phyloP scores from a whole-genome alignment of 176 grass and related monocot genomes.

The Lolium multiflorum region DNA sequence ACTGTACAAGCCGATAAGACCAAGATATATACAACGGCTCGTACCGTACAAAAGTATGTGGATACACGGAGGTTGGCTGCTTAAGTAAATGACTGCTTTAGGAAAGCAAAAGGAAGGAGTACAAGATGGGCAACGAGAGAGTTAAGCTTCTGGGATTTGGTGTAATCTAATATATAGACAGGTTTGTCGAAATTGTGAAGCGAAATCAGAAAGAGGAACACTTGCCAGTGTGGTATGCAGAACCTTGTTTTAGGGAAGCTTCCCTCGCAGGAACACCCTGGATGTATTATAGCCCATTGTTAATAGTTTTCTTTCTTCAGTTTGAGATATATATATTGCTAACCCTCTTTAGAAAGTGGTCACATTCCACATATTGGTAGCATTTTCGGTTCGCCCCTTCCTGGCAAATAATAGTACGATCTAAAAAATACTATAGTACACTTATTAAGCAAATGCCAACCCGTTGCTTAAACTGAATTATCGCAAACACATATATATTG shows the following conservation, averaged over 20 bases:
- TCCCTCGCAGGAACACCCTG: conserved; percentile 1
- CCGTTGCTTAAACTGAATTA: too few relatives aligned
- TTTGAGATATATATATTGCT: background rate
- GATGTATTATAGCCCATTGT: background rate
- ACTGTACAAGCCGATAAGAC: conserved; percentile 37
- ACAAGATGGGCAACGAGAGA: background rate
- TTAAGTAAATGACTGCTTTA: background rate
- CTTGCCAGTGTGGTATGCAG: conserved; percentile 20
- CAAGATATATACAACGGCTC: background rate
- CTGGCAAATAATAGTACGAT: background rate
- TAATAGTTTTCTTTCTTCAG: background rate
- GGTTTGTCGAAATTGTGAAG: background rate
- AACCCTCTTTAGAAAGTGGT: background rate
- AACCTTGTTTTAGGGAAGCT: background rate
- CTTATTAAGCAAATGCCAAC: too few relatives aligned
- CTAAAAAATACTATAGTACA: too few relatives aligned
- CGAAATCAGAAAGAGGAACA: background rate
- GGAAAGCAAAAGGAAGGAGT: background rate
- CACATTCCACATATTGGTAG: background rate
- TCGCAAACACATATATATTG: too few relatives aligned
- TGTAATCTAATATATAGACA: background rate
- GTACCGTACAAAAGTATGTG: conserved; percentile 18
- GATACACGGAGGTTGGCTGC: conserved; percentile 43
- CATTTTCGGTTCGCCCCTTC: background rate
- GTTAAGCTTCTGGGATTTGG: background rate